Base-by-base conservation (phyloP, 2,329 filamentous ascomycete species). In the Trichoderma atroviride region DNA sequence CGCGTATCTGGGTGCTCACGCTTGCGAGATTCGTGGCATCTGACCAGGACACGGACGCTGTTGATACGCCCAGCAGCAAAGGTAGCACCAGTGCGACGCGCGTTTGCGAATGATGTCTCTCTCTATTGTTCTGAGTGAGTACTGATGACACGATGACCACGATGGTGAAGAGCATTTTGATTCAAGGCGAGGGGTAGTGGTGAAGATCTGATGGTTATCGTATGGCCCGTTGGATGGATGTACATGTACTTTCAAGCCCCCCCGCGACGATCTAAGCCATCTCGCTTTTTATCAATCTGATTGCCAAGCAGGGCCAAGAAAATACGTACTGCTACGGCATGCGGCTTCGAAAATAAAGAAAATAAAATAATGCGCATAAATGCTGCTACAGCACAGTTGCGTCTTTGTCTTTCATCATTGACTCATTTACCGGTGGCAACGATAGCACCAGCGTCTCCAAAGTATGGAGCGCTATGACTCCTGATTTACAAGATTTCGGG, bases 21-120 rank as follows among this genome's bases (percentile, higher is more conserved):
- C 5, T 57, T 35, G 62, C 62, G 53, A 65, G 37, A 65, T 65
- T 65, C 53, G 53, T 57, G 53, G 53, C 37, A 57, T n/a, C 62
- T 43, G 40, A 33, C 59, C 40, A 27, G 37, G 14, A 31, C 50
- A 24, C 27, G 24, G 31, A 65, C 35, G 35, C 22, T 56, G 35
- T 31, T 56, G 50, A 43, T 22, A 27, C 29, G 7, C 7, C 10
- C 35, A 65, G 14, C 19, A 47, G 16, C 47, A 43, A 9, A 5
- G 7, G 53, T 65, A 22, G 37, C 50, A 65, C 62, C n/a, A 3
- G 62, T 65, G n/a, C 37, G 31, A 65, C 53, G 35, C n/a, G 52
- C 11, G 11, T 24, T 43, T 57, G 52, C 52, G 19, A 56, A 31
- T 19, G 13, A 13, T 65, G 62, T 57, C 37, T 57, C 37, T 47